phyloP scores from a whole-genome alignment of 2,329 filamentous ascomycete species.

The Diplocarpon mali region DNA sequence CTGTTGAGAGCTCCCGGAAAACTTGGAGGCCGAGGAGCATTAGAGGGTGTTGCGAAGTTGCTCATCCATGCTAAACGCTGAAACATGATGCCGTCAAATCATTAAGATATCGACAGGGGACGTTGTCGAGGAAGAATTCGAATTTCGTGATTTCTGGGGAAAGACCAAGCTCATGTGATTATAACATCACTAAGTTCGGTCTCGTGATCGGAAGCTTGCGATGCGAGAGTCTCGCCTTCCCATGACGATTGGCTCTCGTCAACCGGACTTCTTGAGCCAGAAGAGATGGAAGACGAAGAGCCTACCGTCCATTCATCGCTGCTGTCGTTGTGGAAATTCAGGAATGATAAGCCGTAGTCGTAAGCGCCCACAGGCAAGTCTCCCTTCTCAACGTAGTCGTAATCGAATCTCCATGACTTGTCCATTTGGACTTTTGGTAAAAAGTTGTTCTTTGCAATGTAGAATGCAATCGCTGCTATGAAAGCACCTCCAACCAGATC shows the following conservation, averaged over 20 bases:
- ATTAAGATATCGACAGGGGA: conserved; percentile 17
- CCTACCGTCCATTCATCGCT: conserved; percentile 87
- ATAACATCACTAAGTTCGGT: conserved; percentile 25
- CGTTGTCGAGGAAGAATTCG: conserved; percentile 10
- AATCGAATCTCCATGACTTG: conserved; percentile 87
- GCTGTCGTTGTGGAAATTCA: conserved; percentile 33
- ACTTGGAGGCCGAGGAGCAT: conserved; percentile 8
- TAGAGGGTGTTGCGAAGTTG: conserved; percentile 18
- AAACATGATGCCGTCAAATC: conserved; percentile 27
- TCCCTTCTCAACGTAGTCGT: conserved; percentile 84
- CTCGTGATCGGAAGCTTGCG: conserved; percentile 22
- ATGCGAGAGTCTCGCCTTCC: conserved; percentile 43
- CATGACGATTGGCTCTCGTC: conserved; percentile 46
- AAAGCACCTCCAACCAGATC: conserved; percentile 82
- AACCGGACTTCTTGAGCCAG: conserved; percentile 29
- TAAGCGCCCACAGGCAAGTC: conserved; percentile 47
- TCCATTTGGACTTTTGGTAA: conserved; percentile 72
- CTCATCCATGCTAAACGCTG: conserved; percentile 26
- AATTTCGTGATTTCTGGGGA: conserved; percentile 3
- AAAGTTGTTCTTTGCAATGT: conserved; percentile 69
- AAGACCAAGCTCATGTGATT: conserved; percentile 14
- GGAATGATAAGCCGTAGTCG: conserved; percentile 35
- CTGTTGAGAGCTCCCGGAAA: conserved; percentile 11
- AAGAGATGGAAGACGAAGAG: conserved; percentile 50
- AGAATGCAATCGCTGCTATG: conserved; percentile 68